Evolutionary conservation across 2,329 filamentous ascomycete species (phyloP).

Genomic region (Pseudogymnoascus sp.): DNA sequence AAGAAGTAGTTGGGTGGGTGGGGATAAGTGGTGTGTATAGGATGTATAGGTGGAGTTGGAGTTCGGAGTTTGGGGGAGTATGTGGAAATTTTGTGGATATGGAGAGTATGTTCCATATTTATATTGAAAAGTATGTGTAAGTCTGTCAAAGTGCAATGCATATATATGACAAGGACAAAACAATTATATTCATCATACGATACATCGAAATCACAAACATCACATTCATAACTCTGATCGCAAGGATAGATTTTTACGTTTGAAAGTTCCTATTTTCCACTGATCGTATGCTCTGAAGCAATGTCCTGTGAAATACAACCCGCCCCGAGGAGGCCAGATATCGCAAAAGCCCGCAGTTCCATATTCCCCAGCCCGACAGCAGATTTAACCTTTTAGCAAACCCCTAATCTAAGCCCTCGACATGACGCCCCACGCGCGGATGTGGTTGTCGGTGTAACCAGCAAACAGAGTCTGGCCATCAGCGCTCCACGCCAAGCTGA

Average conservation of each 20-base stretch:
- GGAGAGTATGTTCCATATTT: background rate
- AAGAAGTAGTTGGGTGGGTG: conserved; percentile 26
- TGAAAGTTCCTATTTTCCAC: conserved; percentile 4
- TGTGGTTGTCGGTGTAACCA: conserved; percentile 99
- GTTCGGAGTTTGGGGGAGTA: background rate
- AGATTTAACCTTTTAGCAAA: conserved; percentile 12
- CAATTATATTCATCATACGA: background rate
- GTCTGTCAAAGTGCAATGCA: background rate
- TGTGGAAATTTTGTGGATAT: background rate
- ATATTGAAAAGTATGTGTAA: background rate
- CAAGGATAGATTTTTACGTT: conserved; percentile 7
- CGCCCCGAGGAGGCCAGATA: background rate
- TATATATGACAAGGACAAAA: background rate
- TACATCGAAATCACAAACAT: background rate
- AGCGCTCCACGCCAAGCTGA: conserved; percentile 93
- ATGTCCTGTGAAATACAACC: conserved; percentile 2
- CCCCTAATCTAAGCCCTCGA: conserved; percentile 64
- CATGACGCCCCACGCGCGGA: conserved; percentile 97
- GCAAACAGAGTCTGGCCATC: conserved; percentile 99
- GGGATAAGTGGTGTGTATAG: background rate
- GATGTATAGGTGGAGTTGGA: background rate
- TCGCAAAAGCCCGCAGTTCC: conserved; percentile 55
- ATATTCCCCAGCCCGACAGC: conserved; percentile 70
- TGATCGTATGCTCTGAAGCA: conserved; percentile 3
- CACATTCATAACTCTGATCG: background rate